Evolutionary conservation across 257 asterid genomes (phyloP).

Genomic region (Lithospermum erythrorhizon): DNA sequence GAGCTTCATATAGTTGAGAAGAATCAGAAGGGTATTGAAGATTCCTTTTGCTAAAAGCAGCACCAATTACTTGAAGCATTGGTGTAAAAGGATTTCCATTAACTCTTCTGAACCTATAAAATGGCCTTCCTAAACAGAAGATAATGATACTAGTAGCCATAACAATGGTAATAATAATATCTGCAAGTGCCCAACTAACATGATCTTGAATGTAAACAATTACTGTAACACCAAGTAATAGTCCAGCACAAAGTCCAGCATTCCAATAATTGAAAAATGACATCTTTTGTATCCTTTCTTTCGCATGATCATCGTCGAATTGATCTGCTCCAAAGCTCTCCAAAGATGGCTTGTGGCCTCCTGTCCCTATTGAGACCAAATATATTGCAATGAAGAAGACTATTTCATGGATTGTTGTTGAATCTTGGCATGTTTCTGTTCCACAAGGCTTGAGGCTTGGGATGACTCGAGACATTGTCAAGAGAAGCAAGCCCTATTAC

Average conservation of each 20-base stretch:
- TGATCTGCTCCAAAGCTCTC: slow-evolving; percentile 99
- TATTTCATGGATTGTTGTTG: slow-evolving; percentile 37
- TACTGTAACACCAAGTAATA: slow-evolving; percentile 53
- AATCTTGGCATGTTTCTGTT: slow-evolving; percentile 12
- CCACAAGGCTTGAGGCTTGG: slow-evolving; percentile 53
- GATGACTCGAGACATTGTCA: slow-evolving; percentile 55
- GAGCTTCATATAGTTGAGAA: slow-evolving; percentile 44
- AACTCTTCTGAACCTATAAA: slow-evolving; percentile 46
- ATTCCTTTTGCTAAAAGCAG: slow-evolving; percentile 55
- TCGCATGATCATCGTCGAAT: slow-evolving; percentile 71
- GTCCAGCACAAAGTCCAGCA: slow-evolving; percentile 59
- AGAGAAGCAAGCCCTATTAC: slow-evolving; percentile 58
- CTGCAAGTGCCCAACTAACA: slow-evolving; percentile 69
- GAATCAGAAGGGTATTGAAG: slow-evolving; percentile 32
- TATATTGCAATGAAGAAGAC: slow-evolving; percentile 70
- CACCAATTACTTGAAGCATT: slow-evolving; percentile 49
- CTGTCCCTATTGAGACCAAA: slow-evolving; percentile 71
- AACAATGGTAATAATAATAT: slow-evolving; percentile 40
- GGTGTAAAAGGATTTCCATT: slow-evolving; percentile 71
- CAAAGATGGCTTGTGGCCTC: slow-evolving; percentile 79
- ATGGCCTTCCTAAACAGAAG: slow-evolving; percentile 46
- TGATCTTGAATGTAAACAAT: slow-evolving; percentile 60
- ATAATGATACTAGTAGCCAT: slow-evolving; percentile 36
- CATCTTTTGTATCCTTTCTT: slow-evolving; percentile 57
- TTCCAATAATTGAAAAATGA: slow-evolving; percentile 97